Evolutionary conservation across 805 yeast species (phyloP).

Genomic region (Debaryomyces maramus): DNA sequence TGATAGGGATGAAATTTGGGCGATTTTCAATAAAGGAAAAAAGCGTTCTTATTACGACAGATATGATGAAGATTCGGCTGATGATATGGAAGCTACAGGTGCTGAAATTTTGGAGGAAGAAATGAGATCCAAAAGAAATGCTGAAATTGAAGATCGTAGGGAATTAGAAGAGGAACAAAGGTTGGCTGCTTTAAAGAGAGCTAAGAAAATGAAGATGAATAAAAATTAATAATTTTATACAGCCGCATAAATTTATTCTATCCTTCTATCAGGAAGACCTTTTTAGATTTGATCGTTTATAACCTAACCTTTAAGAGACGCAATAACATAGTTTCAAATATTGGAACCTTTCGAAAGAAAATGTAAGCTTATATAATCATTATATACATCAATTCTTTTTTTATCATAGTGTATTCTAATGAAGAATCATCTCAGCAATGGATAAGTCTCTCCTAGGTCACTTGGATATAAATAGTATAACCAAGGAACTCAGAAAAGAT

Average conservation of each 20-base stretch:
- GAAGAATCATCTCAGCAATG: too few relatives aligned
- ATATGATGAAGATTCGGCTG: slow-evolving; percentile 51
- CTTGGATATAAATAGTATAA: slow-evolving; percentile 21
- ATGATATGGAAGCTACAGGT: slow-evolving; percentile 94
- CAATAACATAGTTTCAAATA: too few relatives aligned
- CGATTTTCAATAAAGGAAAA: slow-evolving; percentile 69
- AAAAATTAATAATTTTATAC: too few relatives aligned
- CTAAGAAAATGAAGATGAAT: slow-evolving; percentile 16
- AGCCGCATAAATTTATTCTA: too few relatives aligned
- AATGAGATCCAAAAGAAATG: slow-evolving; percentile 61
- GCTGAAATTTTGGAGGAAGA: slow-evolving; percentile 87
- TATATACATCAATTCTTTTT: too few relatives aligned
- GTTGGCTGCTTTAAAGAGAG: slow-evolving; percentile 29
- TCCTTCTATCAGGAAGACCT: too few relatives aligned
- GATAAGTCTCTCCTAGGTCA: background rate
- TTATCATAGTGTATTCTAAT: too few relatives aligned
- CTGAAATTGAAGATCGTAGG: slow-evolving; percentile 69
- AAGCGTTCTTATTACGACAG: slow-evolving; percentile 46
- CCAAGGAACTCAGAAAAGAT: slow-evolving; percentile 49
- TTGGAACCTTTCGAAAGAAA: too few relatives aligned
- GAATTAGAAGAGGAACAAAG: slow-evolving; percentile 64
- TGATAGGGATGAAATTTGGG: slow-evolving; percentile 88
- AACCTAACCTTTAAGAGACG: too few relatives aligned
- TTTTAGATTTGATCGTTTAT: too few relatives aligned
- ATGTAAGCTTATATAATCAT: too few relatives aligned